These are phyloP conservation scores for Plectosphaerella plurivora DNA, from an alignment of 2,329 filamentous ascomycete genomes.

Conservation along the genomic window DNA sequence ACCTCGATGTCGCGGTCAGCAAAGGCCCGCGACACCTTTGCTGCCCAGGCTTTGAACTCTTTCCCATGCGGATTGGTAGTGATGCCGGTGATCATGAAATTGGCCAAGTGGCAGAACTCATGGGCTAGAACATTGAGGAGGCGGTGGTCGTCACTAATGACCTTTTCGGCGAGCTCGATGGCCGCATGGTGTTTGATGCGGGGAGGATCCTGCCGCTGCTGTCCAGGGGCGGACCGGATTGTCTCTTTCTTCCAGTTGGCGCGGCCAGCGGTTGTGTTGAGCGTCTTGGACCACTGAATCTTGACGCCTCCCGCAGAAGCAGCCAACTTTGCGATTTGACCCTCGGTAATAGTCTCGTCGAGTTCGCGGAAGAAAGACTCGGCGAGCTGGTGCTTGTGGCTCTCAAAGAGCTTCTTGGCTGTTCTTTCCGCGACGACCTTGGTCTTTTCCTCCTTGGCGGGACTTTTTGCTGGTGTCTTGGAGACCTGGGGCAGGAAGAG, in stretches of 20 bases:
- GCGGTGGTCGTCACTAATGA: conserved; percentile 73
- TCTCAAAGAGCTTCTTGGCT: conserved; percentile 57
- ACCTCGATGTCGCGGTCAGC: conserved; percentile 64
- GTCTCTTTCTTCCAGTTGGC: conserved; percentile 68
- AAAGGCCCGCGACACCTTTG: conserved; percentile 52
- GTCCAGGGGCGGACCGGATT: conserved; percentile 25
- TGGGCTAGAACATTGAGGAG: conserved; percentile 91
- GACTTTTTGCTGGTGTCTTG: conserved; percentile 16
- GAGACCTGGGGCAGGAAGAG: conserved; percentile 20
- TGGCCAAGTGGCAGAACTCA: conserved; percentile 92
- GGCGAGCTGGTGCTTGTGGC: conserved; percentile 58
- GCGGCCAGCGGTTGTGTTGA: conserved; percentile 74
- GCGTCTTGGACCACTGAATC: conserved; percentile 71
- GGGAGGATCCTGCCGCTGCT: conserved; percentile 18
- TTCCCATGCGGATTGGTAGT: conserved; percentile 75
- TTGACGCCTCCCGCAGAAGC: conserved; percentile 64
- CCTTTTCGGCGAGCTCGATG: conserved; percentile 86
- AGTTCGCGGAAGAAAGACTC: conserved; percentile 62
- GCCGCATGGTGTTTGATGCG: conserved; percentile 55
- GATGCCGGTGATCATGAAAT: conserved; percentile 79
- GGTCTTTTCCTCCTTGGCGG: conserved; percentile 18
- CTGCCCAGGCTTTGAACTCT: conserved; percentile 75
- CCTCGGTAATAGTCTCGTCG: conserved; percentile 59
- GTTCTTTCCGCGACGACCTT: conserved; percentile 22
- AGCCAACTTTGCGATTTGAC: conserved; percentile 54